phyloP scores from a whole-genome alignment of 805 yeast species.

The Kluyveromyces lactis region DNA sequence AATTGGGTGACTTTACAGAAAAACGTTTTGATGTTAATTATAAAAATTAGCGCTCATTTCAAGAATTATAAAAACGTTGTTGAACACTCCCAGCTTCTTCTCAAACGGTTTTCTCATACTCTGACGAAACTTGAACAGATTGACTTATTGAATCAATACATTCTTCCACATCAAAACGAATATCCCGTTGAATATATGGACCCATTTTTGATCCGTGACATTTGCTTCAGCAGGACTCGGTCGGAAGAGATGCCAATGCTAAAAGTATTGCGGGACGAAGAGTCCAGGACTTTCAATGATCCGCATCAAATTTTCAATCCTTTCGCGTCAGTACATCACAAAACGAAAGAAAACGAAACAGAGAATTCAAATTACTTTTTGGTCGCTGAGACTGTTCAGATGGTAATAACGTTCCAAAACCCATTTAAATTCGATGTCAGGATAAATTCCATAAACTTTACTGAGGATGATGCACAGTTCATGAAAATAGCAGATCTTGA shows the following conservation, averaged over 20 bases:
- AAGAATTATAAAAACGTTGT: conserved; percentile 38
- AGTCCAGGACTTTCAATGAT: conserved; percentile 18
- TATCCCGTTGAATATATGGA: conserved; percentile 56
- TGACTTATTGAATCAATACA: conserved; percentile 25
- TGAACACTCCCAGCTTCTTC: conserved; percentile 42
- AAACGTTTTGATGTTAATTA: conserved; percentile 43
- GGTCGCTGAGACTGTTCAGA: conserved; percentile 57
- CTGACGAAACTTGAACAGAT: conserved; percentile 53
- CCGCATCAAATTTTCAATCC: conserved; percentile 54
- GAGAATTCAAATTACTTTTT: conserved; percentile 24
- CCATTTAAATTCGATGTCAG: conserved; percentile 72
- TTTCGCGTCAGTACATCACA: conserved; percentile 18
- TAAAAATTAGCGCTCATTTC: conserved; percentile 45
- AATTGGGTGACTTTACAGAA: conserved; percentile 54
- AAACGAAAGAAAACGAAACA: conserved; percentile 8
- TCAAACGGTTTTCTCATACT: conserved; percentile 48
- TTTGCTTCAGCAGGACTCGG: conserved; percentile 30
- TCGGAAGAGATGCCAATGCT: conserved; percentile 13
- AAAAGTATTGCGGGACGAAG: conserved; percentile 4
- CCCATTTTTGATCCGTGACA: conserved; percentile 49
- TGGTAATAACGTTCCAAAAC: conserved; percentile 56
- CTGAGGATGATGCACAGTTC: conserved; percentile 23
- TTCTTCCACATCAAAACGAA: conserved; percentile 18
- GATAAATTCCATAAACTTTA: conserved; percentile 40
- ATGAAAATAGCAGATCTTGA: conserved; percentile 14